Evolutionary conservation across 2,329 filamentous ascomycete genomes (phyloP).

Genomic region (Ilyonectria robusta): DNA sequence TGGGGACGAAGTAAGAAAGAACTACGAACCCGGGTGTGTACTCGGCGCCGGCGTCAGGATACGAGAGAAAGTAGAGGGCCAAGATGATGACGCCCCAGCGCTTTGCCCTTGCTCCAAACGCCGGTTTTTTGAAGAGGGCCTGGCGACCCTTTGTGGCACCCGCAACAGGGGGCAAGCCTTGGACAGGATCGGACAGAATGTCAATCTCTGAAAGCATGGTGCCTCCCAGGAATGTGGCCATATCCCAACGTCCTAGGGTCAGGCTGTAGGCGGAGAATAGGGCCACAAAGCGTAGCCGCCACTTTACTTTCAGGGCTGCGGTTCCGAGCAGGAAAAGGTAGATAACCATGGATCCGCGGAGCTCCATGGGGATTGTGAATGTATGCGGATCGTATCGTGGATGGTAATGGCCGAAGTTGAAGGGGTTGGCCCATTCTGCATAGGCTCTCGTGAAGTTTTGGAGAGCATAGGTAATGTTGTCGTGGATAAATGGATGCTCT

Average conservation of each 20-base stretch:
- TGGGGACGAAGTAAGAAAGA: constrained; percentile 52
- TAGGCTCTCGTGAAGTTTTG: constrained; percentile 56
- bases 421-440: constrained; percentile 58
- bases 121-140: constrained; percentile 20
- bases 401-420: constrained; percentile 57
- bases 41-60: constrained; percentile 56
- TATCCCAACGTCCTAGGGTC: constrained; percentile 56
- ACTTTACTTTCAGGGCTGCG: constrained; percentile 53
- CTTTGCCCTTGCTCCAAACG: constrained; percentile 27
- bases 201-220: constrained; percentile 56
- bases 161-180: constrained; percentile 33
- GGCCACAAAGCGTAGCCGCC: constrained; percentile 50
- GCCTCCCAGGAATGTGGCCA: constrained; percentile 57
- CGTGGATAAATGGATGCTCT: constrained; percentile 57
- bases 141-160: constrained; percentile 24
- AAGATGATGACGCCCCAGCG: constrained; percentile 50
- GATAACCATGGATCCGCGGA: constrained; percentile 58
- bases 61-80: constrained; percentile 57
- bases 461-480: constrained; percentile 55
- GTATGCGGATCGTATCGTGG: constrained; percentile 59
- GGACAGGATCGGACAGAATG: constrained; percentile 43
- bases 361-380: constrained; percentile 59
- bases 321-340: constrained; percentile 58
- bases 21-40: constrained; percentile 55
- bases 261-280: constrained; percentile 53